These are phyloP conservation scores for Wickerhamiella australiensis DNA, from an alignment of 805 yeast genomes.

Conservation along the genomic window DNA sequence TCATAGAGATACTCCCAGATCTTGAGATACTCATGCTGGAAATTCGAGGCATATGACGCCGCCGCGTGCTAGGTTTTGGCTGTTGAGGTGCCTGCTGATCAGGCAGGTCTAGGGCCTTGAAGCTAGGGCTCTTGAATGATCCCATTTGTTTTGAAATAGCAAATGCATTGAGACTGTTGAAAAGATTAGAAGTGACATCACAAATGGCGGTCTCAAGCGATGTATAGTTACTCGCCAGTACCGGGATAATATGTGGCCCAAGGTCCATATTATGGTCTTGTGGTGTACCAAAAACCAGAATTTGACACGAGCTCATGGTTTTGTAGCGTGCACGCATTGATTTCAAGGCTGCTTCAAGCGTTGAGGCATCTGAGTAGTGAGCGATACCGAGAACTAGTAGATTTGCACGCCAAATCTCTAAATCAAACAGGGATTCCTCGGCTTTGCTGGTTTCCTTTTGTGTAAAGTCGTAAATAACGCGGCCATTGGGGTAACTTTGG, in stretches of 20 bases:
- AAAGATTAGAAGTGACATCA: conserved; percentile 53
- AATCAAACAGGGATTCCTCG: conserved; percentile 61
- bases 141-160: conserved; percentile 67
- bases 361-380: conserved; percentile 24
- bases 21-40: conserved; percentile 19
- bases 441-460: conserved; percentile 40
- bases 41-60: conserved; percentile 4
- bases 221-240: conserved; percentile 26
- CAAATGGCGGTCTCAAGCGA: conserved; percentile 55
- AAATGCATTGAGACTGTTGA: conserved; percentile 47
- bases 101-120: conserved; percentile 23
- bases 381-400: conserved; percentile 39
- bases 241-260: conserved; percentile 17
- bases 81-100: conserved; percentile 11
- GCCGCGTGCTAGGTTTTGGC: conserved; percentile 8
- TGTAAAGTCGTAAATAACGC: conserved; percentile 47
- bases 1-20: conserved; percentile 27
- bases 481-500: conserved; percentile 70
- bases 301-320: conserved; percentile 7
- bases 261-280: conserved; percentile 5
- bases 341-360: conserved; percentile 25
- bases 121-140: conserved; percentile 66
- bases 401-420: conserved; percentile 79
- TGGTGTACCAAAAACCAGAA: conserved; percentile 39
- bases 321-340: conserved; percentile 3